A percentile compares a stretch with the other conserved stretches of the same genome.
phyloP scores from a whole-genome alignment of 1,139 yeast genomes.

The Yamadazyma mexicana region DNA sequence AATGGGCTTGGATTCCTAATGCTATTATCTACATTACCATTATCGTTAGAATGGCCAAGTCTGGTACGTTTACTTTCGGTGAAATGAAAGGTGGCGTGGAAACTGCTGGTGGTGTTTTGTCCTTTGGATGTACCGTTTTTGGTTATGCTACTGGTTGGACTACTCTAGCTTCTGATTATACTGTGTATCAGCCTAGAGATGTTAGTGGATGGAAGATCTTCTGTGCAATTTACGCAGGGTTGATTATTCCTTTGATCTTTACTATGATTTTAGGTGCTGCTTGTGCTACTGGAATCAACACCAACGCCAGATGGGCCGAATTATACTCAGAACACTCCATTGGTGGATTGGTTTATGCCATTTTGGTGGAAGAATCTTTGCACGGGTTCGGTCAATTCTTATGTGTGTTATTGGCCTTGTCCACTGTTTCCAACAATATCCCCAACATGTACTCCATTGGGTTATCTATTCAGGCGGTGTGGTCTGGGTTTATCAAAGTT shows the following conservation, averaged over 20 bases:
- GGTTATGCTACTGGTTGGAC: conserved; percentile 98
- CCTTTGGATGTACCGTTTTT: conserved; percentile 81
- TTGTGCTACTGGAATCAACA: conserved; percentile 63
- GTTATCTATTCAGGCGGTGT: conserved; percentile 78
- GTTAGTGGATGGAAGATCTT: conserved; percentile 62
- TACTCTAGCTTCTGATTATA: conserved; percentile 89
- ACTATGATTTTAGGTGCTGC: conserved; percentile 87
- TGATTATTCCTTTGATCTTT: conserved; percentile 67
- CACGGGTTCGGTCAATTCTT: conserved; percentile 90
- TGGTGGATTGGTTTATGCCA: conserved; percentile 82
- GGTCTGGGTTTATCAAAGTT: conserved; percentile 67
- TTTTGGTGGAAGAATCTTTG: conserved; percentile 74
- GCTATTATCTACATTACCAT: conserved; percentile 69
- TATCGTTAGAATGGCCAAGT: conserved; percentile 71
- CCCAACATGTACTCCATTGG: conserved; percentile 93
- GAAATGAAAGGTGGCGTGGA: conserved; percentile 51
- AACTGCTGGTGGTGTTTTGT: conserved; percentile 74
- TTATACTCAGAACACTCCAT: conserved; percentile 55
- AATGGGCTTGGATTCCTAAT: conserved; percentile 88
- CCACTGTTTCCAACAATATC: conserved; percentile 85
- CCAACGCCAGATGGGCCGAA: conserved; percentile 46
- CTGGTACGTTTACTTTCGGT: conserved; percentile 45
- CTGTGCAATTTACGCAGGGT: conserved; percentile 60
- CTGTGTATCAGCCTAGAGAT: conserved; percentile 75
- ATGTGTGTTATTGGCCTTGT: conserved; percentile 77